Evolutionary conservation across 2,329 filamentous ascomycete species (phyloP), one percentile per base, ranked within the genome.

Genomic region (Orbilia javanica): DNA sequence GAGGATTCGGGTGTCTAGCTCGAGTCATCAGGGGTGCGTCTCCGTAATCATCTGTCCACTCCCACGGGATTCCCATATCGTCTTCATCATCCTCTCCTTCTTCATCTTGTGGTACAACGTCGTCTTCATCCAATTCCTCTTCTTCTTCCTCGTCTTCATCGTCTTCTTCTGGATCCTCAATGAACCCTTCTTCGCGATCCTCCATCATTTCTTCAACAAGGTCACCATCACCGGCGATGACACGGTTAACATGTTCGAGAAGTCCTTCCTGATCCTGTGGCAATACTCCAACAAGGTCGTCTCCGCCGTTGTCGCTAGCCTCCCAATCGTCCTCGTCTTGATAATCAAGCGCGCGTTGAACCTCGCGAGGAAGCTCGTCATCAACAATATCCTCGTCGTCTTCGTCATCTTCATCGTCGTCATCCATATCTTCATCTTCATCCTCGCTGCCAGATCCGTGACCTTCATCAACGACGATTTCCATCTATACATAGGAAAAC

Each of bases 391-490:
- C 89, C 22, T 88, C 87, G 20, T 88, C 87, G 6, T 86, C 86
- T 2, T 89, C 87, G 1, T 87, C 87, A 34, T 89, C 89, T 10
- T 90, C 89, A 36, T 91, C 90, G 27, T 90, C 88, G 29, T 89
- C 88, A 66, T 85, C 86, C 29, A 87, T 85, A 22, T 89, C 88
- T 0, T 90, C 89, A 11, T 90, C 88, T 6, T 88, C 86, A 5
- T 87, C 87, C 22, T 88, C 90, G 65, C 90, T 90, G 39, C 89
- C 88, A 1, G 89, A 88, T 6, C 91, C 90, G n/a, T 89, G 88
- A 2, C 89, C 87, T 60, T 88, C 89, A 64, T 92, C 92, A 86
- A 97, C 92, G 79, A 97, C 93, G 81, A 98, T 89, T 84, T 91
- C 89, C 74, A 92, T 88, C 67, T 85, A 82, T 50, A 50, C 6